phyloP scores from a whole-genome alignment of 768 basidiomycete species.

The Harrya chromipes region DNA sequence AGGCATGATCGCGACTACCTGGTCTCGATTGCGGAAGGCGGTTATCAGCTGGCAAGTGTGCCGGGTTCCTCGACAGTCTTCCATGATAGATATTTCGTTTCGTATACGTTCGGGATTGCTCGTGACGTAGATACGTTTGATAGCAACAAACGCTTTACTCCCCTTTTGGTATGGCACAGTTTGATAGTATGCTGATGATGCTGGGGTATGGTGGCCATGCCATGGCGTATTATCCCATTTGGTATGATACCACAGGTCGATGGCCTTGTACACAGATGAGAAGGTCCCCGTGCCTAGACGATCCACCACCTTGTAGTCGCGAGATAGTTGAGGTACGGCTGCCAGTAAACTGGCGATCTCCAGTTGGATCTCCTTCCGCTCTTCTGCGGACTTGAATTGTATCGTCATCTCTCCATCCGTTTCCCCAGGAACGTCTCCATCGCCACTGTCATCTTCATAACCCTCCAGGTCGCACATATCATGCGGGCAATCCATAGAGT shows the following conservation, averaged over 20 bases:
- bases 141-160: conserved; percentile 75
- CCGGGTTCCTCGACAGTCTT: conserved; percentile 77
- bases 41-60: conserved; percentile 93
- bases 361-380: conserved; percentile 66
- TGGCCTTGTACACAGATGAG: conserved; percentile 97
- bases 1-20: conserved; percentile 92
- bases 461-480: conserved; percentile 35
- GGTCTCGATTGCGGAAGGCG: conserved; percentile 87
- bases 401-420: conserved; percentile 64
- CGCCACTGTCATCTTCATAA: conserved; percentile 34
- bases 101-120: conserved; percentile 89
- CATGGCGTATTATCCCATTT: conserved; percentile 77
- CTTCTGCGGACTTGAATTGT: conserved; percentile 54
- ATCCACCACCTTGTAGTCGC: conserved; percentile 79
- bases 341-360: conserved; percentile 75
- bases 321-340: conserved; percentile 60
- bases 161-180: conserved; percentile 39
- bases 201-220: conserved; percentile 61
- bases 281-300: conserved; percentile 97
- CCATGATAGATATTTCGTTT: conserved; percentile 91
- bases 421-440: conserved; percentile 35
- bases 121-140: conserved; percentile 97
- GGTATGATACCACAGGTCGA: conserved; percentile 71
- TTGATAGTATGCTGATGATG: conserved; percentile 67
- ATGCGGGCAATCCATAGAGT: conserved; percentile 37